Evolutionary conservation across 306 rosid species (phyloP).

Genomic region (Vicia sativa): DNA sequence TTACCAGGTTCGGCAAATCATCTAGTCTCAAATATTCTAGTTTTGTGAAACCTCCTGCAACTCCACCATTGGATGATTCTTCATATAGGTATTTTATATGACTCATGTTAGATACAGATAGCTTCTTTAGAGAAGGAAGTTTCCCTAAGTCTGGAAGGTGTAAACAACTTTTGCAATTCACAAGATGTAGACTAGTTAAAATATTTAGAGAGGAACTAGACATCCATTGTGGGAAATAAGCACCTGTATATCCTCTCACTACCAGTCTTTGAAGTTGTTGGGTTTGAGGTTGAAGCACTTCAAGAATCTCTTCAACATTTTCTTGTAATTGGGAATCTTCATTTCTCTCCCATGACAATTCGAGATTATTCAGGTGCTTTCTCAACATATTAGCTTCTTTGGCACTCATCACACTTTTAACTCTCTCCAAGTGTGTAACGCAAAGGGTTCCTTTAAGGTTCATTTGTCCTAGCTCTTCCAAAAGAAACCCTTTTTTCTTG

Average conservation of each 20-base stretch:
- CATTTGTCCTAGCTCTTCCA: conserved; percentile 25
- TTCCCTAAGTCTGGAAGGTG: background rate
- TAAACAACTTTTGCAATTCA: background rate
- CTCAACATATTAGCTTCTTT: conserved; percentile 25
- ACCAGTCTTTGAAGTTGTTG: background rate
- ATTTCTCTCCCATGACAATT: conserved; percentile 9
- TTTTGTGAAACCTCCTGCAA: conserved; percentile 9
- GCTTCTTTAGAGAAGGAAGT: background rate
- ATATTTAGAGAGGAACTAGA: background rate
- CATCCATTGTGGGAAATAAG: conserved; percentile 25
- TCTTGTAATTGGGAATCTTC: background rate
- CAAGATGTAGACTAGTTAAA: background rate
- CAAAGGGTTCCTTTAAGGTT: conserved; percentile 29
- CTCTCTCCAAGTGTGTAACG: conserved; percentile 26
- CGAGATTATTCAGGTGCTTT: background rate
- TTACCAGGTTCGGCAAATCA: conserved; percentile 23
- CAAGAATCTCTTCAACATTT: conserved; percentile 29
- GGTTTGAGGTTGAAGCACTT: conserved; percentile 32
- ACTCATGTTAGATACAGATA: background rate
- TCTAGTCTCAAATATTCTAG: background rate
- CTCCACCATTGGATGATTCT: conserved; percentile 12
- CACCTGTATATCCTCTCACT: background rate
- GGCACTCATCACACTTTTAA: background rate
- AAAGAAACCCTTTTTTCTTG: background rate
- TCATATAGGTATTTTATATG: background rate